phyloP scores from a whole-genome alignment of 2,329 filamentous ascomycete genomes.

The Colletotrichum sp. region DNA sequence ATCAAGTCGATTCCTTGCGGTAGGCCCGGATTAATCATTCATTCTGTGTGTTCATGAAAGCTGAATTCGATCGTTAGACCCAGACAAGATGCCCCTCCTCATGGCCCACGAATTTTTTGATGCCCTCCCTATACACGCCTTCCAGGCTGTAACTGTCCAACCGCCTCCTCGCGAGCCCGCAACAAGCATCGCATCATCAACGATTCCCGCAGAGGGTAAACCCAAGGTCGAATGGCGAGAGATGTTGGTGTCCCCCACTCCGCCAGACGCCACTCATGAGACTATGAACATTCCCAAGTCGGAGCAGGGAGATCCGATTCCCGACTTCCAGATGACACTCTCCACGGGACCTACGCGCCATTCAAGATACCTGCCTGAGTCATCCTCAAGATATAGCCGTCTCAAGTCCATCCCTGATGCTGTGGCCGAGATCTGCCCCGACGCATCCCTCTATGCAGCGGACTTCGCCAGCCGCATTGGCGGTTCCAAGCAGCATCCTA shows the following conservation, averaged over 20 bases:
- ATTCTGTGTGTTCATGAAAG: background rate
- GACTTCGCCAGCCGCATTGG: conserved; percentile 89
- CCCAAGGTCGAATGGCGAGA: conserved; percentile 75
- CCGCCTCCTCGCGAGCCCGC: conserved; percentile 20
- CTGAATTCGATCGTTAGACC: conserved; percentile 43
- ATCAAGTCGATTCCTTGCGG: conserved; percentile 80
- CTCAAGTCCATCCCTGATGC: conserved; percentile 72
- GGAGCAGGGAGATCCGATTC: conserved; percentile 57
- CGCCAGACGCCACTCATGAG: conserved; percentile 57
- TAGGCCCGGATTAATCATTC: conserved; percentile 37
- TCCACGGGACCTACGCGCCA: conserved; percentile 80
- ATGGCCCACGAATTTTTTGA: conserved; percentile 99
- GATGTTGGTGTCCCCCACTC: conserved; percentile 75
- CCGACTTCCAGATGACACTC: conserved; percentile 88
- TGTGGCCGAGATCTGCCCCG: conserved; percentile 88
- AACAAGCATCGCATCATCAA: conserved; percentile 34
- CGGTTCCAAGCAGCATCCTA: conserved; percentile 61
- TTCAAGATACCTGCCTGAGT: conserved; percentile 82
- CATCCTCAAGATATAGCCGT: conserved; percentile 78
- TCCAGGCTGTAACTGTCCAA: conserved; percentile 71
- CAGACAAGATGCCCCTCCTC: conserved; percentile 84
- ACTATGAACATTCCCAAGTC: conserved; percentile 60
- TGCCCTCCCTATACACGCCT: conserved; percentile 93
- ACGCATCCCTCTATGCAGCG: conserved; percentile 78
- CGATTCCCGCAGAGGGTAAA: conserved; percentile 42